Evolutionary conservation across 2,329 filamentous ascomycete genomes (phyloP).

Genomic region (Cladosporium halotolerans): DNA sequence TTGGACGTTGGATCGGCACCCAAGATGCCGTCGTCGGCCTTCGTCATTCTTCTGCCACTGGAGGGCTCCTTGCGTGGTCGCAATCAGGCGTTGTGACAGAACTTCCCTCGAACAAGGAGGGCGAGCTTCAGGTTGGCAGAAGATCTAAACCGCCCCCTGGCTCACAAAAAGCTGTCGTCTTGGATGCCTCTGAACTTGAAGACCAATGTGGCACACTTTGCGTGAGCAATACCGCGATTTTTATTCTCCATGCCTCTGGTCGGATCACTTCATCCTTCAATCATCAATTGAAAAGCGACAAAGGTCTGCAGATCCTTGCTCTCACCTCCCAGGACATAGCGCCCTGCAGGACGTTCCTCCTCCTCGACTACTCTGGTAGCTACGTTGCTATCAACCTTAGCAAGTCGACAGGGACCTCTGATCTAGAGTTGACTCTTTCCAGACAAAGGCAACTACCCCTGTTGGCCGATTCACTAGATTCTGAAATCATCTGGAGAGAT

Average conservation of each 20-base stretch:
- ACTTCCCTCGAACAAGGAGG: not conserved
- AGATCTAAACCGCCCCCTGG: not conserved
- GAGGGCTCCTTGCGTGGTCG: not conserved
- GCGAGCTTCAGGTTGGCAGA: not conserved
- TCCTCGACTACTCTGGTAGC: not conserved
- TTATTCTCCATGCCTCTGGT: not conserved
- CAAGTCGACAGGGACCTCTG: not conserved
- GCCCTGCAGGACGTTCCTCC: not conserved
- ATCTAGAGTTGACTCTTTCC: not conserved
- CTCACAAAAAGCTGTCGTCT: not conserved
- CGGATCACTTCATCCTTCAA: not conserved
- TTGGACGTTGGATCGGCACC: constrained; percentile 1
- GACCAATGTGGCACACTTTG: not conserved
- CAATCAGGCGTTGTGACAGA: not conserved
- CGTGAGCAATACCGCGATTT: not conserved
- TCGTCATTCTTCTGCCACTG: not conserved
- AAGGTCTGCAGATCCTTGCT: not conserved
- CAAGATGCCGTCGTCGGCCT: not conserved
- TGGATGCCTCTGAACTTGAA: not conserved
- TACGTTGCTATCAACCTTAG: not conserved
- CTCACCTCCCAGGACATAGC: not conserved
- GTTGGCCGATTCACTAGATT: not conserved
- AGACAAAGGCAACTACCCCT: not conserved
- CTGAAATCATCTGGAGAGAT: not conserved
- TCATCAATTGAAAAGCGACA: not conserved